Evolutionary conservation across 1,284 basidiomycete species (phyloP).

Genomic region (Boletellus deceptivus): DNA sequence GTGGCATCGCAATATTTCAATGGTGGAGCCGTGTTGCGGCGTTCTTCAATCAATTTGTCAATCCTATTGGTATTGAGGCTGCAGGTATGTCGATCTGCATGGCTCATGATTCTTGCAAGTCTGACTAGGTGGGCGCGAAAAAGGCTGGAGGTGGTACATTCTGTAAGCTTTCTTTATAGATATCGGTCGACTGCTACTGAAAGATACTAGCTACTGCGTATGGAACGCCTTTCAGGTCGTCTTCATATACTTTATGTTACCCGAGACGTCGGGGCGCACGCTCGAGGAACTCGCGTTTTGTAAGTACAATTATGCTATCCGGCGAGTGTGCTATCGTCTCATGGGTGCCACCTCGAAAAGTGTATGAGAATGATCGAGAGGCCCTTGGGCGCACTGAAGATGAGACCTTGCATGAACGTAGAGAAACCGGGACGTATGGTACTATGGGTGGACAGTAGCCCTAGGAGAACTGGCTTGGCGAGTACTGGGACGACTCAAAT

Average conservation of each 20-base stretch:
- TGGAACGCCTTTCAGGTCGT: conserved; percentile 47
- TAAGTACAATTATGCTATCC: conserved; percentile 30
- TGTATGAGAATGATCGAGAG: conserved; percentile 17
- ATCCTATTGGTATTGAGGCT: conserved; percentile 20
- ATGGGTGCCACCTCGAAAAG: background rate
- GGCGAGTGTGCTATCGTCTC: background rate
- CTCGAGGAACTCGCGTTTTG: conserved; percentile 62
- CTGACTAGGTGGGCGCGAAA: background rate
- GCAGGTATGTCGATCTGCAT: conserved; percentile 6
- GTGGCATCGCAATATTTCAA: conserved; percentile 16
- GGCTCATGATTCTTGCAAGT: background rate
- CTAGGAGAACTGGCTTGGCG: background rate
- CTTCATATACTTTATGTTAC: conserved; percentile 53
- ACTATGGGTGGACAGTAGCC: background rate
- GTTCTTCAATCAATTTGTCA: conserved; percentile 13
- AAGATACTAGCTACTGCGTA: conserved; percentile 37
- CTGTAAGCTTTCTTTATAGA: conserved; percentile 8
- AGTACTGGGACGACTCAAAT: too few species aligned
- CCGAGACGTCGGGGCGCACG: conserved; percentile 52
- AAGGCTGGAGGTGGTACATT: conserved; percentile 24
- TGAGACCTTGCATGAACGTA: background rate
- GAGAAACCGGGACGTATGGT: conserved; percentile 6
- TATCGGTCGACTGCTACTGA: background rate
- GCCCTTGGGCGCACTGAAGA: background rate
- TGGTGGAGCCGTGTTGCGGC: conserved; percentile 10